phyloP scores from a whole-genome alignment of 306 rosid genomes.

The Oemleria cerasiformis region DNA sequence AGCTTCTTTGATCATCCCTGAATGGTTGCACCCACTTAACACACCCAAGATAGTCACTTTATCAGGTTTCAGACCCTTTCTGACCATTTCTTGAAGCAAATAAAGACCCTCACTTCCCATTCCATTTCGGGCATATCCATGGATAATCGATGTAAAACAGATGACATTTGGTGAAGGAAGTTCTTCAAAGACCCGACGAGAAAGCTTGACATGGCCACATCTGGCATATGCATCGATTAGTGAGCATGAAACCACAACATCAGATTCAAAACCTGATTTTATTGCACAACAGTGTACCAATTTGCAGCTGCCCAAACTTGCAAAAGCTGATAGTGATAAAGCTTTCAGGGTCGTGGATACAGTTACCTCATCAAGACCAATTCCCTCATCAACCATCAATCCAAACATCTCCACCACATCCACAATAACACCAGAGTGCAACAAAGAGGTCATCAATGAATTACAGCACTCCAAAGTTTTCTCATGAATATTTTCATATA shows the following conservation, averaged over 20 bases:
- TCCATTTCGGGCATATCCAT: conserved; percentile 73
- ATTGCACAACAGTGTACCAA: conserved; percentile 61
- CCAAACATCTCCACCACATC: conserved; percentile 81
- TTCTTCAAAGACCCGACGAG: conserved; percentile 48
- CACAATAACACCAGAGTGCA: conserved; percentile 47
- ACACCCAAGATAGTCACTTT: conserved; percentile 68
- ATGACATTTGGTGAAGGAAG: conserved; percentile 55
- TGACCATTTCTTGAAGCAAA: conserved; percentile 53
- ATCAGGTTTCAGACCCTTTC: conserved; percentile 67
- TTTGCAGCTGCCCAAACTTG: conserved; percentile 45
- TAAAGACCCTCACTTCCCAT: conserved; percentile 65
- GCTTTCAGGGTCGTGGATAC: conserved; percentile 69
- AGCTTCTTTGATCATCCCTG: conserved; percentile 69
- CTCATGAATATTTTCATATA: conserved; percentile 47
- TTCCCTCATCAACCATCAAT: conserved; percentile 65
- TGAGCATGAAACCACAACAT: conserved; percentile 59
- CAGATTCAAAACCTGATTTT: conserved; percentile 63
- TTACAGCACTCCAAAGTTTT: conserved; percentile 64
- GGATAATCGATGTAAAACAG: conserved; percentile 80
- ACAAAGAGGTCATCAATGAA: conserved; percentile 81
- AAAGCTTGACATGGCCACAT: conserved; percentile 55
- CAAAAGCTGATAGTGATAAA: conserved; percentile 45
- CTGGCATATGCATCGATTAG: conserved; percentile 72
- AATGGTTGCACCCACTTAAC: conserved; percentile 66
- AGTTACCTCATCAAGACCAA: conserved; percentile 64